Conservation (phyloP, 371 early-diverging fungal species). For the Rhizomucor pusillus region DNA sequence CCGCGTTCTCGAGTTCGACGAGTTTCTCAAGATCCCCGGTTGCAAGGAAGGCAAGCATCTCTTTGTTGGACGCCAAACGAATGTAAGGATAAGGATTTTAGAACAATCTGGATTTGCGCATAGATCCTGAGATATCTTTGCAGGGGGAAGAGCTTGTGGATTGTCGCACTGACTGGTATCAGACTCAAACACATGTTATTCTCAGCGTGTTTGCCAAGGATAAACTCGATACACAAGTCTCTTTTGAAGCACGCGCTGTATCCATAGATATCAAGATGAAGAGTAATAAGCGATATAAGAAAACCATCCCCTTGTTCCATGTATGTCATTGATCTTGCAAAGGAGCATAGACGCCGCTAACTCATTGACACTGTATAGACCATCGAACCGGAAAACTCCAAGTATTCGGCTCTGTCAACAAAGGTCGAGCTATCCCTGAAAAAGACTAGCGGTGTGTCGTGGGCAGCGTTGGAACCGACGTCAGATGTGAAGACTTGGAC, state of each 20-base stretch:
- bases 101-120: neutral
- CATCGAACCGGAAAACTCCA: slow-evolving; percentile 68
- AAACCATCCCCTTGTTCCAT: slow-evolving; percentile 59
- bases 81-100: slow-evolving; percentile 18
- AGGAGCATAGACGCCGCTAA: neutral
- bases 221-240: slow-evolving; percentile 63
- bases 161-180: slow-evolving; percentile 94
- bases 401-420: slow-evolving; percentile 74
- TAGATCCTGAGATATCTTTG: too few relatives aligned
- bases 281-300: slow-evolving; percentile 62
- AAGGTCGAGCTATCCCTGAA: slow-evolving; percentile 85
- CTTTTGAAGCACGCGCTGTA: slow-evolving; percentile 45
- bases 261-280: slow-evolving; percentile 50
- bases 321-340: slow-evolving; percentile 12
- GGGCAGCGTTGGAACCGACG: slow-evolving; percentile 80
- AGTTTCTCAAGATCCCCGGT: slow-evolving; percentile 91
- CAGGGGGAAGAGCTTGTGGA: slow-evolving; percentile 67
- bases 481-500: slow-evolving; percentile 71
- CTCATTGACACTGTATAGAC: slow-evolving; percentile 6
- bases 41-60: slow-evolving; percentile 85
- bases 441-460: slow-evolving; percentile 84
- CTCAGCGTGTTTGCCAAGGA: slow-evolving; percentile 93
- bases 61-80: slow-evolving; percentile 59
- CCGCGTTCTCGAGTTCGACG: slow-evolving; percentile 95
- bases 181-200: slow-evolving; percentile 80